phyloP scores from a whole-genome alignment of 208 protist species.

The Spongospora subterranea region DNA sequence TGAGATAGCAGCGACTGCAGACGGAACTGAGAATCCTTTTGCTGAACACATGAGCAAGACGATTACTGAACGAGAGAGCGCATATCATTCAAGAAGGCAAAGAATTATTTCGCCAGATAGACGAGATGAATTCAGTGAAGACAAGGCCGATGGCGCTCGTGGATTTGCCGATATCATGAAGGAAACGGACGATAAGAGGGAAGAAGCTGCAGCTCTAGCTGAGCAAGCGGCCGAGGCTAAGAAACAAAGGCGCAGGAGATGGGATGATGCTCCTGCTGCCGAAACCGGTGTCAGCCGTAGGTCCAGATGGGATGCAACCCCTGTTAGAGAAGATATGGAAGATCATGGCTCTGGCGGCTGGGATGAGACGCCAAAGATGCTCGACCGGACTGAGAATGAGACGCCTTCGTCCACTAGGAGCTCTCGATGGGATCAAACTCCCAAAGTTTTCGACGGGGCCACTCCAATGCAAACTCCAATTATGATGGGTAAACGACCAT shows the following conservation, averaged over 20 bases:
- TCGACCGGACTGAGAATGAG: not conserved
- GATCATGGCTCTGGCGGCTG: not conserved
- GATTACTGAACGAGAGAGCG: not conserved
- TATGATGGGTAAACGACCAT: not conserved
- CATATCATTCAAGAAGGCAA: not conserved
- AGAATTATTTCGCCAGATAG: conserved; percentile 3
- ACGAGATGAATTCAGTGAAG: not conserved
- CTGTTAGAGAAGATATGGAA: not conserved
- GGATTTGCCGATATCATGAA: conserved; percentile 39
- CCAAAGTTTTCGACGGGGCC: not conserved
- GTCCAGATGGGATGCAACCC: conserved; percentile 18
- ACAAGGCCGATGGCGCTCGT: not conserved
- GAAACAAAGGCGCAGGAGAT: not conserved
- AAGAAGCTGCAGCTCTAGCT: not conserved
- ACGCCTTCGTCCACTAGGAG: conserved; percentile 34
- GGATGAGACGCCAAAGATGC: not conserved
- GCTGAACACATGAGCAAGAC: not conserved
- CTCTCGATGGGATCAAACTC: conserved; percentile 80
- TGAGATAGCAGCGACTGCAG: not conserved
- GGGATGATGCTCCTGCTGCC: not conserved
- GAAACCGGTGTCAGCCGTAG: not conserved
- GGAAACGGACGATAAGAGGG: not conserved
- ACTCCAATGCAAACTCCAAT: conserved; percentile 22
- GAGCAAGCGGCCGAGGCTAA: conserved; percentile 9
- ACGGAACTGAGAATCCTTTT: not conserved